A percentile compares a stretch with the other conserved stretches of the same genome.
Conservation (phyloP, 768 basidiomycete genomes). For the Kwoniella sp. region DNA sequence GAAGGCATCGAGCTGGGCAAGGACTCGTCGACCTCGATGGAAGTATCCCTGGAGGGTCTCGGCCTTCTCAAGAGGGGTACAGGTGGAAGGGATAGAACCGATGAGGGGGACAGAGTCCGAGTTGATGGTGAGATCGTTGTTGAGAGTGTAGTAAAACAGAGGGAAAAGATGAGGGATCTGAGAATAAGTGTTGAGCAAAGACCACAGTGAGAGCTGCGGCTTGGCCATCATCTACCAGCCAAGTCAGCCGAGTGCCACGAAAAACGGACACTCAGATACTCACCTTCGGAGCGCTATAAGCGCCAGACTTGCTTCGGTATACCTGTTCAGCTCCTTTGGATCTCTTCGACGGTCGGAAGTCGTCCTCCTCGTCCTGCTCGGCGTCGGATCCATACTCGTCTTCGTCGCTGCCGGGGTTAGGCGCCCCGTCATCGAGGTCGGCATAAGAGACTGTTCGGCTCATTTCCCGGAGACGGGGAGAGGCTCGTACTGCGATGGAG, state of each 20-base stretch:
- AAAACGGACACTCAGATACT: too few species aligned
- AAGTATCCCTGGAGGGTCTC: slow-evolving; percentile 45
- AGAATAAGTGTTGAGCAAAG: slow-evolving; percentile 45
- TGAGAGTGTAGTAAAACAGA: slow-evolving; percentile 54
- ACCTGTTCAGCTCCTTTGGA: slow-evolving; percentile 24
- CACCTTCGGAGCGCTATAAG: slow-evolving; percentile 19
- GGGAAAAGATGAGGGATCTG: slow-evolving; percentile 50
- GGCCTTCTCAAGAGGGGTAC: slow-evolving; percentile 49
- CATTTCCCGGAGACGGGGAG: slow-evolving; percentile 51
- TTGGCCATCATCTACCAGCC: slow-evolving; percentile 13
- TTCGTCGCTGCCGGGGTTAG: slow-evolving; percentile 30
- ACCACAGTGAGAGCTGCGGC: slow-evolving; percentile 45
- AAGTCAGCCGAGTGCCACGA: slow-evolving; percentile 10
- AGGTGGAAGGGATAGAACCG: slow-evolving; percentile 53
- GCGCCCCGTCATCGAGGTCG: slow-evolving; percentile 41
- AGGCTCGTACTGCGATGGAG: slow-evolving; percentile 50
- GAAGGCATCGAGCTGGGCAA: slow-evolving; percentile 54
- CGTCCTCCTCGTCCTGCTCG: slow-evolving; percentile 47
- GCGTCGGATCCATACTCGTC: slow-evolving; percentile 26
- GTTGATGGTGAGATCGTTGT: slow-evolving; percentile 54
- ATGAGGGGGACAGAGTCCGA: slow-evolving; percentile 54
- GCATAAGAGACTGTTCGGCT: slow-evolving; percentile 50
- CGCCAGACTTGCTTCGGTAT: slow-evolving; percentile 9
- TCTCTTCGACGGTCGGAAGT: slow-evolving; percentile 45
- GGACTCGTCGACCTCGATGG: slow-evolving; percentile 50